Base-by-base conservation (phyloP, 164 flowering plant genomes). In the Warburgia ugandensis region DNA sequence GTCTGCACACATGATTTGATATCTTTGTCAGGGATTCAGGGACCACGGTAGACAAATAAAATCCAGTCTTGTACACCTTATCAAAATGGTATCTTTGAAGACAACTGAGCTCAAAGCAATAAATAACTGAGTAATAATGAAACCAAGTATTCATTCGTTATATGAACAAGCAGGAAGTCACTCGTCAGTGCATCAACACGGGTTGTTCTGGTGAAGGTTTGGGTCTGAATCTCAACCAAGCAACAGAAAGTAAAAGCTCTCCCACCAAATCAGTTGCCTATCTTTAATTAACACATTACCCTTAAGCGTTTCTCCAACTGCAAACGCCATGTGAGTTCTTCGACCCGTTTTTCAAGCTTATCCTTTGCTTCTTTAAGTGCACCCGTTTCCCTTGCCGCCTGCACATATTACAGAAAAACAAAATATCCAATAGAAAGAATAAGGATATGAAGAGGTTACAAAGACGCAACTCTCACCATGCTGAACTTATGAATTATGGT, bases 291-390 rank as follows among this genome's bases (percentile, higher is more conserved):
- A 14, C 49, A 13, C 29, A 45, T 67, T 76, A 86, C 97, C 88
- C 94, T 73, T 44, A 81, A 58, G 33, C 94, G 88, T 61, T 86
- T 90, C 68, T 90, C 95, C 55, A 86, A 64, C 52, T 84, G 87
- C 54, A 90, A 58, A 54, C 94, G 88, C 94, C 87, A 86, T 53
- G 97, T 86, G 48, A 90, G 88, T 56, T 90, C 95, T 71, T 90
- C 97, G 54, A 86, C 81, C 43, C 60, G 69, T 50, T 86, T 90
- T 62, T 82, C 87, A 51, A 90, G 90, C 74, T 86, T 90, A 61
- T 90, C 86, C 67, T 90, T 86, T 6, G 97, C 97, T 73, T 90
- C 95, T 74, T 78, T 83, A 32, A 86, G 90, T 57, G 94, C 95
- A 55, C 97, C 97, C 29, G 94, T 86, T 67, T 90, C 97, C 71